Base-by-base conservation (phyloP, 2,329 filamentous ascomycete species). In the Fusarium metavorans region DNA sequence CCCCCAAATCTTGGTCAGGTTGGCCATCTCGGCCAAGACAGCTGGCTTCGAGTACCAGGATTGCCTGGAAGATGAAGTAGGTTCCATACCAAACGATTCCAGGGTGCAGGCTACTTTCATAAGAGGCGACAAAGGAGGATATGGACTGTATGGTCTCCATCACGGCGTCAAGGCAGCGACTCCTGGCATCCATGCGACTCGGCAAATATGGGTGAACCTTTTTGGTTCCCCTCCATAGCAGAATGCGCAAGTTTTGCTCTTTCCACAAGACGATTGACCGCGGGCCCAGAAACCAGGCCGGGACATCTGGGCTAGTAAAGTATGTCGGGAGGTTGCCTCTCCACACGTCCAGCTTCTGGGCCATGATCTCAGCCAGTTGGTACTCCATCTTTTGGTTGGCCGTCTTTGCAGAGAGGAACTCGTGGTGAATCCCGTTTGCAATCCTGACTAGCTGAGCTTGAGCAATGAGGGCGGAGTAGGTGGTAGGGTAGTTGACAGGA, bases 31-130 rank as follows among this genome's bases (percentile, higher is more conserved):
- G 66, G n/a, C 67, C 50, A 7, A 72, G 50, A 25, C 64, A 65
- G 16, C 68, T 71, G 3, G 68, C 68, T 57, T 82, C 80, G 1
- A 83, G 82, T 4, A 86, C 84, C 4, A 87, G 77, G 0, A 81
- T 81, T 0, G 84, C 84, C 63, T 86, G 85, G 64, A 87, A 86
- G 2, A 86, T 74, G 65, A 85, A 86, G 72, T 85, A 86, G 13
- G 84, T 82, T 1, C 81, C 82, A 68, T 86, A 87, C 84, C 84
- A 86, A 3, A 79, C 80, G 6, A 82, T 72, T 39, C 84, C 79
- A 18, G 81, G 78, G 20, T 82, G 81, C 7, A 83, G 73, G 9
- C 66, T 64, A 5, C 67, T 69, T 11, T 76, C 74, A 20, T 77
- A 72, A 0, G 75, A 63, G 6, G 71, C 74, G 79, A 84, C 84